phyloP scores from a whole-genome alignment of 2,329 filamentous ascomycete species.

The Tricladium varicosporioides region DNA sequence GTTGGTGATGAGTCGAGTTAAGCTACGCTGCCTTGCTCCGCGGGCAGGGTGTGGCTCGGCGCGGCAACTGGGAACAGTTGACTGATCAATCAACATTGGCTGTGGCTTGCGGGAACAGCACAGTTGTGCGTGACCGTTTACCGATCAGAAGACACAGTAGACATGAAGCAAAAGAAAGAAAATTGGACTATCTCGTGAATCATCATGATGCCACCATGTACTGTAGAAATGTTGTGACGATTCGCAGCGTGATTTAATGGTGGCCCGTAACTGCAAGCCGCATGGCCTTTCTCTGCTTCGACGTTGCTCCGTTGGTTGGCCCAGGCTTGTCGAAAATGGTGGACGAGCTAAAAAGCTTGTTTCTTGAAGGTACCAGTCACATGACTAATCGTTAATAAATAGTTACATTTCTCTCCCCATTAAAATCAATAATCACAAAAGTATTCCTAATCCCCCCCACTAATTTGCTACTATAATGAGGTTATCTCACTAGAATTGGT shows the following conservation, averaged over 20 bases:
- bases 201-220: too few species aligned
- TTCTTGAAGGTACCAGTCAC: background rate
- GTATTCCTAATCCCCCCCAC: too few species aligned
- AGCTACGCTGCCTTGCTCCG: background rate
- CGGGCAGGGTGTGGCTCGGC: background rate
- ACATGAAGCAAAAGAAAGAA: background rate
- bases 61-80: background rate
- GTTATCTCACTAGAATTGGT: too few species aligned
- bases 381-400: too few species aligned
- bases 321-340: background rate
- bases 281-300: too few species aligned
- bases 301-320: background rate
- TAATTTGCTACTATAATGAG: too few species aligned
- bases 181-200: background rate
- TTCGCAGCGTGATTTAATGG: too few species aligned
- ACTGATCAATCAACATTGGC: background rate
- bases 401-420: too few species aligned
- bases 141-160: background rate
- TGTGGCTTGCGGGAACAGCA: background rate
- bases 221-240: too few species aligned
- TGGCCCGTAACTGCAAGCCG: too few species aligned
- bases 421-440: too few species aligned
- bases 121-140: background rate
- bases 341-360: background rate
- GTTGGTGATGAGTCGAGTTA: background rate